Evolutionary conservation across 1,284 basidiomycete species (phyloP), one percentile per base, ranked within the genome.

Genomic region (Psilocybe mexicana): DNA sequence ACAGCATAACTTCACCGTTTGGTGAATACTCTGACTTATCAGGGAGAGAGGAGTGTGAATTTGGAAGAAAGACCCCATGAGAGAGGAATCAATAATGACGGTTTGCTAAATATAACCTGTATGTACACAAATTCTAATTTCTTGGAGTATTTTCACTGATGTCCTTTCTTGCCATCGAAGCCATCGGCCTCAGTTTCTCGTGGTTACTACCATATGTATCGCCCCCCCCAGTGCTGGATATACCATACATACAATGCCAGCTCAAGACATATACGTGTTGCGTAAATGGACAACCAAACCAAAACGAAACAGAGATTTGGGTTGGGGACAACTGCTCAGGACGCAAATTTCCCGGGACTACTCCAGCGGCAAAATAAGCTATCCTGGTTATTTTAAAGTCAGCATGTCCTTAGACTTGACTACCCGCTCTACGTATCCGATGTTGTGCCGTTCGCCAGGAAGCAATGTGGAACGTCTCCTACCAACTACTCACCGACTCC

Each of bases 361-460:
- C 33, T 60, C 53, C 48, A 47, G 47, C 45, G 14, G 18, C 44
- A 38, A 50, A 57, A 48, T 25, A 43, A 46, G 12, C 36, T 10
- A 23, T 44, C 24, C 25, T 33, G 10, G 18, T 55, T 43, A 10
- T 54, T 48, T 38, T 42, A 28, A 38, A 51, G 49, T 6, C 40
- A 43, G 14, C 12, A n/a, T 46, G 14, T 42, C 11, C 38, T 53
- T 30, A 26, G 42, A 45, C 38, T 14, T 26, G 36, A 18, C 48
- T 25, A 35, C 14, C 28, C 42, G 24, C 30, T 36, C 43, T 46
- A 55, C 55, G 55, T 59, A 58, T 65, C 70, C 69, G 70, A 72
- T 50, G 63, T 68, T 70, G 66, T 57, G 57, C 69, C 70, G 69
- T 62, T 47, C 38, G 48, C 47, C 47, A 48, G 55, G 53, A 43